These are phyloP conservation scores for Penicillium digitatum DNA, from an alignment of 2,329 filamentous ascomycete genomes.

Conservation along the genomic window DNA sequence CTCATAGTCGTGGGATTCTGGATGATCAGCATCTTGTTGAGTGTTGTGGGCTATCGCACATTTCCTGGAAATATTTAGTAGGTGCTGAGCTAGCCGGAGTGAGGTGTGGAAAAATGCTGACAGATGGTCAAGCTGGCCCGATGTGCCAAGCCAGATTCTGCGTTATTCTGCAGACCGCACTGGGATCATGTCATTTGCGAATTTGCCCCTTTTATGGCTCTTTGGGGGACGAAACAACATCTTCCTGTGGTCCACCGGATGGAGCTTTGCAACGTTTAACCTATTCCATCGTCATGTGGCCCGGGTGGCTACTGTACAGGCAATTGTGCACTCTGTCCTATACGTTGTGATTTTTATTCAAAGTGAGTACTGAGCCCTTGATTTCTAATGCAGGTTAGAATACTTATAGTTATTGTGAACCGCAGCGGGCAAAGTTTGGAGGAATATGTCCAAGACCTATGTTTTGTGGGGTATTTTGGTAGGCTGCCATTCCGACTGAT, in stretches of 20 bases:
- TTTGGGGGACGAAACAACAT: constrained; percentile 66
- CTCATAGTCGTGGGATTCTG: constrained; percentile 46
- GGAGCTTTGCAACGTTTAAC: constrained; percentile 64
- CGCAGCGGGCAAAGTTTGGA: constrained; percentile 26
- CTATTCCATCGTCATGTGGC: constrained; percentile 66
- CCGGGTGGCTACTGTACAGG: constrained; percentile 58
- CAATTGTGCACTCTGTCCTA: constrained; percentile 59
- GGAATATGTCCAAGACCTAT: constrained; percentile 27
- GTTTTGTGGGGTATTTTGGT: constrained; percentile 33
- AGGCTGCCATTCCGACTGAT: background rate
- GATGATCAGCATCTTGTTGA: constrained; percentile 44
- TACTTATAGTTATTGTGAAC: background rate
- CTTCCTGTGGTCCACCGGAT: constrained; percentile 63
- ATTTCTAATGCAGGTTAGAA: background rate
- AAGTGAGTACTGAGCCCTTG: constrained; percentile 15
- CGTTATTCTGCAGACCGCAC: constrained; percentile 62
- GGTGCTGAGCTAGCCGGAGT: constrained; percentile 10
- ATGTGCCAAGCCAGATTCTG: constrained; percentile 38
- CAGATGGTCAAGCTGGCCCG: constrained; percentile 25
- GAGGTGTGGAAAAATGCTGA: background rate
- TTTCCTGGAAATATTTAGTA: constrained; percentile 50
- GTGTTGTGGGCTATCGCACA: constrained; percentile 44
- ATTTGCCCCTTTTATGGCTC: constrained; percentile 62
- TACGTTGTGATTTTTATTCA: constrained; percentile 48
- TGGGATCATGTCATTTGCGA: constrained; percentile 60